Evolutionary conservation across 768 basidiomycete genomes (phyloP).

Genomic region (Albatrellus ellisii): DNA sequence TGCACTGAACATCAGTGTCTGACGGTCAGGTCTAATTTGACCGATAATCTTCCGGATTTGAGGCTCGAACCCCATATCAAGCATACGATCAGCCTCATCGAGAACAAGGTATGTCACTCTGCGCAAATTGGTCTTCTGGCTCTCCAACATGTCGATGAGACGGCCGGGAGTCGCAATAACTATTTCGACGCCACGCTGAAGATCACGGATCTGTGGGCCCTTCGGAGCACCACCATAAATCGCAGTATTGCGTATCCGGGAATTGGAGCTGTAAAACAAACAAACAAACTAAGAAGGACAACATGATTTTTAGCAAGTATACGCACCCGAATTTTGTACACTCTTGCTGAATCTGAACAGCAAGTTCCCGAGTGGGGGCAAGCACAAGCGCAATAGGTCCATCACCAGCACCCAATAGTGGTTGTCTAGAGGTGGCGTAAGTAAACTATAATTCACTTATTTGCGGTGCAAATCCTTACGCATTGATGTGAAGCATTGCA

Average conservation of each 20-base stretch:
- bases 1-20: slow-evolving; percentile 98
- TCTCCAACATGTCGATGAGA: slow-evolving; percentile 97
- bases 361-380: slow-evolving; percentile 95
- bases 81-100: slow-evolving; percentile 99
- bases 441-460: neutral
- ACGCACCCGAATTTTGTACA: slow-evolving; percentile 93
- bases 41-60: slow-evolving; percentile 97
- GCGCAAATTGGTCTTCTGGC: slow-evolving; percentile 89
- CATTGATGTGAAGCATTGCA: slow-evolving; percentile 99
- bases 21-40: slow-evolving; percentile 96
- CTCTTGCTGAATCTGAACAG: slow-evolving; percentile 98
- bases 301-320: slow-evolving; percentile 1
- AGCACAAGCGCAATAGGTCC: slow-evolving; percentile 95
- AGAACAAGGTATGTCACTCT: slow-evolving; percentile 96
- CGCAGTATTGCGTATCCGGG: slow-evolving; percentile 95
- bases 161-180: slow-evolving; percentile 99
- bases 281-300: slow-evolving; percentile 2
- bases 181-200: slow-evolving; percentile 94
- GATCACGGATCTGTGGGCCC: slow-evolving; percentile 94
- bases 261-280: slow-evolving; percentile 47
- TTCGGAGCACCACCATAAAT: slow-evolving; percentile 99
- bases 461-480: slow-evolving; percentile 37
- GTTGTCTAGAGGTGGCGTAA: slow-evolving; percentile 44
- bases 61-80: slow-evolving; percentile 99
- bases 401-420: slow-evolving; percentile 84